Percentiles rank a stretch among this genome's conserved stretches.
Conservation (phyloP, 2,329 filamentous ascomycete species). For the Penicillium sp. region DNA sequence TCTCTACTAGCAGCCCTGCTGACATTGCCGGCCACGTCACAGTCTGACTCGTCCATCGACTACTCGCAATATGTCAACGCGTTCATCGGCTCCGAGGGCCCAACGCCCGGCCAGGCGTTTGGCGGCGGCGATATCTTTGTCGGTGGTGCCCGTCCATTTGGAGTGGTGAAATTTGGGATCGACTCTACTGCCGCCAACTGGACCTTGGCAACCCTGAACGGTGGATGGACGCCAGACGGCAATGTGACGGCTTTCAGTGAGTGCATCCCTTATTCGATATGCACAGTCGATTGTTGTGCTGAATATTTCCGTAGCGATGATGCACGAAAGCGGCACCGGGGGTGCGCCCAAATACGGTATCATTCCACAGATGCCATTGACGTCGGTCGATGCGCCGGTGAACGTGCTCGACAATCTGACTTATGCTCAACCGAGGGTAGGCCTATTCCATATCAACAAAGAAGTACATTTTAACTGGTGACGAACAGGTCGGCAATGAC, state of each 20-base stretch:
- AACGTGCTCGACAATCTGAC: constrained; percentile 41
- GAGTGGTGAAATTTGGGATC: constrained; percentile 42
- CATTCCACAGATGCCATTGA: constrained; percentile 34
- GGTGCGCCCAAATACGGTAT: constrained; percentile 39
- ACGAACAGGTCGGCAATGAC: constrained; percentile 42
- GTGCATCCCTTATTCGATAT: too few species aligned
- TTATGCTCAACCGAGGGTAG: constrained; percentile 57
- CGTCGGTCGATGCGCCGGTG: constrained; percentile 33
- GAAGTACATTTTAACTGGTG: not conserved
- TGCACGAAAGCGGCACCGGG: constrained; percentile 50
- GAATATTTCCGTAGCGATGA: constrained; percentile 31
- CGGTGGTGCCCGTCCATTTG: constrained; percentile 42
- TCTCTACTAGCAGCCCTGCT: not conserved
- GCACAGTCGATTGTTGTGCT: too few species aligned
- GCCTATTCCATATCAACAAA: not conserved
- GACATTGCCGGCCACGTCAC: not conserved
- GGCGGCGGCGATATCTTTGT: constrained; percentile 44
- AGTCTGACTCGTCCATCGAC: constrained; percentile 18
- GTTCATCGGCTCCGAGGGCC: constrained; percentile 47
- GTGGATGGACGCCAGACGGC: constrained; percentile 46
- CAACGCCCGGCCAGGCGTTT: constrained; percentile 36
- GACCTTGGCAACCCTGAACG: constrained; percentile 36
- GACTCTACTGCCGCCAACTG: constrained; percentile 35
- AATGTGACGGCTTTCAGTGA: constrained; percentile 47
- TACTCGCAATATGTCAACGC: constrained; percentile 42